Conservation (phyloP, 345 rosid genomes). For the Luvunga scandens region DNA sequence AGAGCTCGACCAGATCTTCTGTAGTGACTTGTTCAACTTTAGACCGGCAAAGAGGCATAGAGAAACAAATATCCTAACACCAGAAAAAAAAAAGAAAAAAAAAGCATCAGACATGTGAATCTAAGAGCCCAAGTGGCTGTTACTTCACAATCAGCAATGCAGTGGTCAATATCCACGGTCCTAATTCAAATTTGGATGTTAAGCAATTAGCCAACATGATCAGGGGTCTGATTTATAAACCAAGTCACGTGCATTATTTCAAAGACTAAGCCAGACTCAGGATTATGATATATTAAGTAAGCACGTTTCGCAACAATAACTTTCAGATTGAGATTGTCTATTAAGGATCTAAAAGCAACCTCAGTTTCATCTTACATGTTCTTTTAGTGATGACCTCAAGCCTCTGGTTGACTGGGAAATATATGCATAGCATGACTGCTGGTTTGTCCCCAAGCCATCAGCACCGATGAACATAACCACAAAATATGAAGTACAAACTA, state of each 20-base stretch:
- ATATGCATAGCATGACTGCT: slow-evolving; percentile 60
- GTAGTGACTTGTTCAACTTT: slow-evolving; percentile 72
- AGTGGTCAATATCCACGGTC: background rate
- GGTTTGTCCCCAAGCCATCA: slow-evolving; percentile 42
- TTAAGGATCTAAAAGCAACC: background rate
- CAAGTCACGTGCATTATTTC: background rate
- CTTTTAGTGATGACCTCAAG: slow-evolving; percentile 70
- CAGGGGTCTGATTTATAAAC: background rate
- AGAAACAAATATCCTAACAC: slow-evolving; percentile 71
- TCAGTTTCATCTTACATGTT: slow-evolving; percentile 63
- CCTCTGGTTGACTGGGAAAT: slow-evolving; percentile 83
- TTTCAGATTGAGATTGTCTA: background rate
- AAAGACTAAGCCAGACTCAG: background rate
- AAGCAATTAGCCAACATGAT: background rate
- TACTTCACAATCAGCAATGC: background rate
- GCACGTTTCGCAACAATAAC: background rate
- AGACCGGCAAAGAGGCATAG: slow-evolving; percentile 92
- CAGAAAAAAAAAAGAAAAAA: background rate
- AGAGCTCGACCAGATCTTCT: slow-evolving; percentile 89
- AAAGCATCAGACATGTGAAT: slow-evolving; percentile 8
- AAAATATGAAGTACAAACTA: slow-evolving; percentile 86
- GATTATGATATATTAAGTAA: background rate
- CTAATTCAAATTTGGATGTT: background rate
- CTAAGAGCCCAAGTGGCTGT: background rate
- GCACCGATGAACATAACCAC: slow-evolving; percentile 75